These are phyloP conservation scores for Eutrema japonicum DNA, from an alignment of 345 rosid species.

Conservation along the genomic window DNA sequence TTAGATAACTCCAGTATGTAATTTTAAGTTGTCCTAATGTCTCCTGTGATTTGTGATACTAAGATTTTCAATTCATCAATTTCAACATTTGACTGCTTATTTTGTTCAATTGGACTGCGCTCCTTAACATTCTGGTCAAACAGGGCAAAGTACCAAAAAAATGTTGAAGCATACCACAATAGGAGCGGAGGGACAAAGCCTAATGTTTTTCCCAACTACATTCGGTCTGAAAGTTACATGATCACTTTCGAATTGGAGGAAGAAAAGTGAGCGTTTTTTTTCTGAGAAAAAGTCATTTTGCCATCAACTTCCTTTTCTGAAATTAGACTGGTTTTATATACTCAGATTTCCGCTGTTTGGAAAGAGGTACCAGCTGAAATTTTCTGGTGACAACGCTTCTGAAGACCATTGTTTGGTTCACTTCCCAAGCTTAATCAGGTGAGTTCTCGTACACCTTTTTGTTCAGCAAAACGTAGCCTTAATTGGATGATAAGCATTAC, in stretches of 20 bases:
- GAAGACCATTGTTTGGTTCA: conserved; percentile 97
- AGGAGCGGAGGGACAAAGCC: conserved; percentile 80
- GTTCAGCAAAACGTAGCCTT: not conserved
- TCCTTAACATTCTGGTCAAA: conserved; percentile 28
- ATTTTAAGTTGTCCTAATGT: not conserved
- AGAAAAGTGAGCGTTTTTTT: conserved; percentile 67
- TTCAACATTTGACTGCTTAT: conserved; percentile 5
- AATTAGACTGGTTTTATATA: conserved; percentile 10
- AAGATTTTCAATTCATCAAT: not conserved
- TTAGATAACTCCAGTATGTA: not conserved
- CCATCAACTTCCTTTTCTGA: conserved; percentile 3
- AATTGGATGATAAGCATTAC: conserved; percentile 11
- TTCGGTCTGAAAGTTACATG: conserved; percentile 90
- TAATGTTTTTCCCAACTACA: conserved; percentile 86
- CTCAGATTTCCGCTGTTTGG: conserved; percentile 93
- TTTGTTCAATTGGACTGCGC: conserved; percentile 1
- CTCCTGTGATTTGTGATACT: not conserved
- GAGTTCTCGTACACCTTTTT: conserved; percentile 16
- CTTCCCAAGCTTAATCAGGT: conserved; percentile 97
- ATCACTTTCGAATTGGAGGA: conserved; percentile 94
- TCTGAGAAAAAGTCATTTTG: not conserved
- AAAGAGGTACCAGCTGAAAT: conserved; percentile 89
- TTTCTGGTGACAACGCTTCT: conserved; percentile 72
- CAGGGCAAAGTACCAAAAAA: conserved; percentile 99
- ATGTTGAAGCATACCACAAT: conserved; percentile 95